These are phyloP conservation scores for Musa balbisiana DNA, from an alignment of 202 grass and related monocot genomes.

Conservation along the genomic window DNA sequence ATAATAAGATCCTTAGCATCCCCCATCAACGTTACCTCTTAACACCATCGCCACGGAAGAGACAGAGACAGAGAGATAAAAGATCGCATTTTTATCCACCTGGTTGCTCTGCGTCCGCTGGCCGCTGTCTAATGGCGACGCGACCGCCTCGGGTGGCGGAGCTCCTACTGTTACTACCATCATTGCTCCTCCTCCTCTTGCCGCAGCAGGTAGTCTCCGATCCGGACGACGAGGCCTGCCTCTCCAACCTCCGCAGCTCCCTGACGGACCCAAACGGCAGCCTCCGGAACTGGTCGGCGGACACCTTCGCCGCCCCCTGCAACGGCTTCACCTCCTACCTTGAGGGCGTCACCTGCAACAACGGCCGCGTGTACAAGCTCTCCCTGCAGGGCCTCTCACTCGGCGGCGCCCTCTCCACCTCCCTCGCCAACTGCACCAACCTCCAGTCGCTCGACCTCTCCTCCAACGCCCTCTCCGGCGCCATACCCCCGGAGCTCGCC, in stretches of 20 bases:
- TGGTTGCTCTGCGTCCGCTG: too few species aligned
- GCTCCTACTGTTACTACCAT: too few species aligned
- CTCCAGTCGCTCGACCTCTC: slow-evolving; percentile 20
- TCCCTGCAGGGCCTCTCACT: slow-evolving; percentile 1
- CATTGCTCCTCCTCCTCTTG: neutral
- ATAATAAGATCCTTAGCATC: too few species aligned
- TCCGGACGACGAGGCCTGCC: slow-evolving; percentile 6
- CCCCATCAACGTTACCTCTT: too few species aligned
- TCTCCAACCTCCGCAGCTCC: neutral
- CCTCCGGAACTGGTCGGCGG: slow-evolving; percentile 4
- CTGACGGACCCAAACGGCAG: neutral
- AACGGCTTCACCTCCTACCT: slow-evolving; percentile 13
- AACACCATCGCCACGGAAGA: too few species aligned
- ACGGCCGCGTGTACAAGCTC: slow-evolving; percentile 14
- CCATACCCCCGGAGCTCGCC: slow-evolving; percentile 8
- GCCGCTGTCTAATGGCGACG: too few species aligned
- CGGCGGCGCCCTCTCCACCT: slow-evolving; percentile 5
- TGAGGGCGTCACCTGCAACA: slow-evolving; percentile 17
- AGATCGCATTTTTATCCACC: too few species aligned
- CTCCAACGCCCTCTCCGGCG: slow-evolving; percentile 3
- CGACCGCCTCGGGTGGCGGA: too few species aligned
- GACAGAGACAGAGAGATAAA: too few species aligned
- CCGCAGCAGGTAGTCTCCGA: neutral
- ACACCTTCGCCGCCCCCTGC: slow-evolving; percentile 7
- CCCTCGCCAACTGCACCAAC: slow-evolving; percentile 7